These are phyloP conservation scores for Thelonectria olida DNA, from an alignment of 2,329 filamentous ascomycete species.

Conservation along the genomic window DNA sequence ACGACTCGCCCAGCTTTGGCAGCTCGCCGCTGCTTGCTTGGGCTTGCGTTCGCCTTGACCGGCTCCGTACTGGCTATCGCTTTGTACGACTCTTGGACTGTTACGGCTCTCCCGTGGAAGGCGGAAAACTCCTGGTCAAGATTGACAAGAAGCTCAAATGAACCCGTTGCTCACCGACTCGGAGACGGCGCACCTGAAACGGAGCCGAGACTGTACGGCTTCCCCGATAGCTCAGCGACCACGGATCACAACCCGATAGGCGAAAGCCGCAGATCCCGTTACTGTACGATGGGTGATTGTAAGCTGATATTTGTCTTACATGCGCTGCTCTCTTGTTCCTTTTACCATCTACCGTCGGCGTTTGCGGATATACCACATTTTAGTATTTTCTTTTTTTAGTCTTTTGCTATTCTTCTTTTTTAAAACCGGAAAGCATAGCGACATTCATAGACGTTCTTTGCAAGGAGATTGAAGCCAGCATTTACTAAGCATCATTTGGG, in stretches of 20 bases:
- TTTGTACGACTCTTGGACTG: constrained; percentile 61
- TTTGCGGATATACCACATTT: neutral
- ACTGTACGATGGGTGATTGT: neutral
- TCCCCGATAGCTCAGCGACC: neutral
- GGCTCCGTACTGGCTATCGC: constrained; percentile 64
- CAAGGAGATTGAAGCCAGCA: neutral
- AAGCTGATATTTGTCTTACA: neutral
- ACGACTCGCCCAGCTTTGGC: constrained; percentile 53
- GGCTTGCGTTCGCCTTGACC: constrained; percentile 69
- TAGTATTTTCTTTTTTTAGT: neutral
- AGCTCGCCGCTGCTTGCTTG: constrained; percentile 57
- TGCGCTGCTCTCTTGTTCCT: neutral
- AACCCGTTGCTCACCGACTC: constrained; percentile 10
- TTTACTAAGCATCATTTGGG: neutral
- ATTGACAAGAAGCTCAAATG: constrained; percentile 58
- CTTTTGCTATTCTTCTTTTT: neutral
- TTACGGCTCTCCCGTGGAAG: constrained; percentile 54
- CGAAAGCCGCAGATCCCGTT: neutral
- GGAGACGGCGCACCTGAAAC: neutral
- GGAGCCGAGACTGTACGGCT: neutral
- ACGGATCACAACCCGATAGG: neutral
- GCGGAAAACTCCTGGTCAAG: constrained; percentile 61
- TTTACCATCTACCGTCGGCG: constrained; percentile 8
- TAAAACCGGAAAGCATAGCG: neutral
- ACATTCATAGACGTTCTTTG: constrained; percentile 13